Evolutionary conservation across 1,139 yeast genomes (phyloP).

Genomic region (Spathaspora jeffriesii): DNA sequence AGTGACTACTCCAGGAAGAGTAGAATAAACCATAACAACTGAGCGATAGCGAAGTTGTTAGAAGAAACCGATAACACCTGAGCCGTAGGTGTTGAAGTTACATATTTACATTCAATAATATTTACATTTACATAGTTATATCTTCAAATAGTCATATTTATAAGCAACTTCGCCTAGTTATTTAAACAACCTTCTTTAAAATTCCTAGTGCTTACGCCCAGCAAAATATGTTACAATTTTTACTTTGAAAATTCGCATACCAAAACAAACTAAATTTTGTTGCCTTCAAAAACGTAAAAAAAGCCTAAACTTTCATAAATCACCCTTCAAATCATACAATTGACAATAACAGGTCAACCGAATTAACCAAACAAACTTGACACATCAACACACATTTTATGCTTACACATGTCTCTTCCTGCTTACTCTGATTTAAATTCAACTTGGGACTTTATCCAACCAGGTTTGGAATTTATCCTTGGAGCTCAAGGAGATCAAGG

Average conservation of each 20-base stretch:
- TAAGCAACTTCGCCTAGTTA: too few species aligned
- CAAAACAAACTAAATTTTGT: background rate
- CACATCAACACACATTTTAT: background rate
- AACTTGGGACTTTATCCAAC: constrained; percentile 78
- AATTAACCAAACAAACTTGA: background rate
- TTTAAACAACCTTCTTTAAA: too few species aligned
- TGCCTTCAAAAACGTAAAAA: background rate
- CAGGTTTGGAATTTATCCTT: constrained; percentile 67
- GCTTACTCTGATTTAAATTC: constrained; percentile 57
- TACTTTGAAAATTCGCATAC: background rate
- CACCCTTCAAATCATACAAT: background rate
- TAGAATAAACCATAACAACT: too few species aligned
- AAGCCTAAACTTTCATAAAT: background rate
- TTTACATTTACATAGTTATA: too few species aligned
- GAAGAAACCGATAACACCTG: too few species aligned
- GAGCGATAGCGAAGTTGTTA: too few species aligned
- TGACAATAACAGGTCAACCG: too few species aligned
- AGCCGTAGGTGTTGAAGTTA: too few species aligned
- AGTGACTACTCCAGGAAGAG: constrained; percentile 13
- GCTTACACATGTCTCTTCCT: constrained; percentile 17
- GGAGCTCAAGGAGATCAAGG: constrained; percentile 69
- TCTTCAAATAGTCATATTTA: too few species aligned
- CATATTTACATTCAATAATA: too few species aligned
- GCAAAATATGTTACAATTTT: too few species aligned
- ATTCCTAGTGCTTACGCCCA: too few species aligned